Conservation (phyloP, 495 filamentous ascomycete species). For the Podospora pseudocomata region DNA sequence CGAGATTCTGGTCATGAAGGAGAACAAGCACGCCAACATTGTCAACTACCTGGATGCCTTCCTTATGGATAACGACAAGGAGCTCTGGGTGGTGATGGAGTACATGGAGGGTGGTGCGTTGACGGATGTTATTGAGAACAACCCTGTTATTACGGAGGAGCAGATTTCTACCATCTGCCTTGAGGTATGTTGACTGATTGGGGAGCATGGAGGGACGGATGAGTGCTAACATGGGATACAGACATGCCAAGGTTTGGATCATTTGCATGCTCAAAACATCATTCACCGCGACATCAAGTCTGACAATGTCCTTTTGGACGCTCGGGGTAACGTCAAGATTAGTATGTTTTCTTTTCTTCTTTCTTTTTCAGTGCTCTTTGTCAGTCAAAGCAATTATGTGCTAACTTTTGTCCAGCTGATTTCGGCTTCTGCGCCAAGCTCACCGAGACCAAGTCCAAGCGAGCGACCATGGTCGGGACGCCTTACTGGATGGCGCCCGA, state of each 20-base stretch:
- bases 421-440: constrained; percentile 99
- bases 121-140: constrained; percentile 98
- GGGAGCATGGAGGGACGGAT: background rate
- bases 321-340: constrained; percentile 94
- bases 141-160: constrained; percentile 82
- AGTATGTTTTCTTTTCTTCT: constrained; percentile 55
- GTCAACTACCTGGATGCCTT: constrained; percentile 99
- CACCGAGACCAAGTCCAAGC: constrained; percentile 93
- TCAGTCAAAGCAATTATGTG: too few relatives aligned
- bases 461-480: constrained; percentile 97
- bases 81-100: constrained; percentile 99
- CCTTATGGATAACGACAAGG: constrained; percentile 83
- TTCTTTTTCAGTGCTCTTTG: background rate
- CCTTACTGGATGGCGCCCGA: constrained; percentile 99
- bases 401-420: constrained; percentile 63
- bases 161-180: constrained; percentile 96
- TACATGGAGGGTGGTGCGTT: constrained; percentile 98
- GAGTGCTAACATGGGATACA: constrained; percentile 32
- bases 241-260: constrained; percentile 93
- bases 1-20: constrained; percentile 99
- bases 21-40: constrained; percentile 95
- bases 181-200: constrained; percentile 59
- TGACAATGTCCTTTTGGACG: constrained; percentile 94
- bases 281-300: constrained; percentile 99
- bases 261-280: constrained; percentile 91